These are phyloP conservation scores for Casuarina equisetifolia DNA, from an alignment of 306 rosid genomes.

Conservation along the genomic window DNA sequence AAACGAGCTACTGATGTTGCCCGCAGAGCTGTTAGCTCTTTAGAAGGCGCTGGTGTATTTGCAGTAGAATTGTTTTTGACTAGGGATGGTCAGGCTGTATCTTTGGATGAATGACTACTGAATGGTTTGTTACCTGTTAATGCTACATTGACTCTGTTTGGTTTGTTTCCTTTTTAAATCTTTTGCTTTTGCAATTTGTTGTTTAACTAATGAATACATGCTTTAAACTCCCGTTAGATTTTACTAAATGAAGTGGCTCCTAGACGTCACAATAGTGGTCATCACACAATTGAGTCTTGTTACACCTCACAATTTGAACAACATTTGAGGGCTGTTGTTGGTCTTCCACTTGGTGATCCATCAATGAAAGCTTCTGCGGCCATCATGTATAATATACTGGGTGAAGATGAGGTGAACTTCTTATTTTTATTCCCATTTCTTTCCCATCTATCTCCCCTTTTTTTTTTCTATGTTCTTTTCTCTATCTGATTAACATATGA, in stretches of 20 bases:
- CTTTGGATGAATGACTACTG: background rate
- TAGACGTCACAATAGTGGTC: constrained; percentile 98
- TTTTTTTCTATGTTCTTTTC: background rate
- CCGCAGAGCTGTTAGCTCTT: constrained; percentile 70
- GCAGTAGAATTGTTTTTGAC: constrained; percentile 93
- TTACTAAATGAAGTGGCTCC: constrained; percentile 94
- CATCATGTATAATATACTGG: constrained; percentile 83
- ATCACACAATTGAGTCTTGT: constrained; percentile 90
- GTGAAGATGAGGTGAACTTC: constrained; percentile 76
- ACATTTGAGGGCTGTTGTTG: constrained; percentile 90
- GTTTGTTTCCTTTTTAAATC: background rate
- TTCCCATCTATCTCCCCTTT: background rate
- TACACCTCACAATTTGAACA: constrained; percentile 89
- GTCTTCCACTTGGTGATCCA: constrained; percentile 97
- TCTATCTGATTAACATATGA: background rate
- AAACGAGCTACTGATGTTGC: constrained; percentile 77
- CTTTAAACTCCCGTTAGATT: constrained; percentile 49
- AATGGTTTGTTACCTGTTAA: background rate
- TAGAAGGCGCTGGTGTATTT: constrained; percentile 95
- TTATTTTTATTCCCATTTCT: background rate
- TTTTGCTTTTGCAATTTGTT: background rate
- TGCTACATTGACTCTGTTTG: constrained; percentile 14
- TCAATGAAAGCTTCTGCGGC: constrained; percentile 89
- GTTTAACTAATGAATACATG: constrained; percentile 14
- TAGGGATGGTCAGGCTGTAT: constrained; percentile 64